Conservation (phyloP, 169 alveolate genomes). For the Plasmodium gonderi region DNA sequence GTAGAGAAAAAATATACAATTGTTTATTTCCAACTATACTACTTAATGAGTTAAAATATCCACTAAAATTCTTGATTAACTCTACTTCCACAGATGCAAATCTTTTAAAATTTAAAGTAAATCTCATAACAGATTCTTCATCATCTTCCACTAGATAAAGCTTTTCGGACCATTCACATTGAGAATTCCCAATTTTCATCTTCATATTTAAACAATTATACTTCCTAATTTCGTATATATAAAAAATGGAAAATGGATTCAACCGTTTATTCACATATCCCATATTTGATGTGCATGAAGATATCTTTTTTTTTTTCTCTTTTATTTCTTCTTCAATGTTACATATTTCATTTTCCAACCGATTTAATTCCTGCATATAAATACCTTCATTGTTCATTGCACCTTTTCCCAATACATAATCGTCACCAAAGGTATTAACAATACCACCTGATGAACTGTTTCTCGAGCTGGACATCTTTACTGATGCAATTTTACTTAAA, state of each 20-base stretch:
- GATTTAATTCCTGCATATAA: slow-evolving; percentile 46
- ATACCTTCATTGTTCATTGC: slow-evolving; percentile 22
- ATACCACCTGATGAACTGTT: background rate
- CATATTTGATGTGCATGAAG: slow-evolving; percentile 15
- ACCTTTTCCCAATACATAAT: background rate
- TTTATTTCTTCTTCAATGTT: slow-evolving; percentile 64
- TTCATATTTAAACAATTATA: slow-evolving; percentile 57
- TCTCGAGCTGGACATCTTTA: background rate
- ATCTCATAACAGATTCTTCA: slow-evolving; percentile 69
- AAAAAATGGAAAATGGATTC: slow-evolving; percentile 74
- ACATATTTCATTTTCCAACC: slow-evolving; percentile 57
- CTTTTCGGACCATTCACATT: slow-evolving; percentile 76
- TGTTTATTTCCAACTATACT: slow-evolving; percentile 75
- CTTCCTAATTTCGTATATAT: slow-evolving; percentile 62
- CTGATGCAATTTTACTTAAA: background rate
- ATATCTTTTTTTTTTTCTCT: slow-evolving; percentile 37
- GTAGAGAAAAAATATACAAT: slow-evolving; percentile 81
- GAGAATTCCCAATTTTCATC: slow-evolving; percentile 73
- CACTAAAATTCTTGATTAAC: slow-evolving; percentile 61
- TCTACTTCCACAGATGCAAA: slow-evolving; percentile 74
- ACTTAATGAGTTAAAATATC: slow-evolving; percentile 71
- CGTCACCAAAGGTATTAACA: background rate
- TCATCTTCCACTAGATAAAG: slow-evolving; percentile 58
- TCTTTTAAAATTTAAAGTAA: slow-evolving; percentile 55
- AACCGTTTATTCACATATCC: slow-evolving; percentile 71